A percentile compares a stretch with the other conserved stretches of the same genome.
Evolutionary conservation across 768 basidiomycete species (phyloP).

Genomic region (Hericium coralloides): DNA sequence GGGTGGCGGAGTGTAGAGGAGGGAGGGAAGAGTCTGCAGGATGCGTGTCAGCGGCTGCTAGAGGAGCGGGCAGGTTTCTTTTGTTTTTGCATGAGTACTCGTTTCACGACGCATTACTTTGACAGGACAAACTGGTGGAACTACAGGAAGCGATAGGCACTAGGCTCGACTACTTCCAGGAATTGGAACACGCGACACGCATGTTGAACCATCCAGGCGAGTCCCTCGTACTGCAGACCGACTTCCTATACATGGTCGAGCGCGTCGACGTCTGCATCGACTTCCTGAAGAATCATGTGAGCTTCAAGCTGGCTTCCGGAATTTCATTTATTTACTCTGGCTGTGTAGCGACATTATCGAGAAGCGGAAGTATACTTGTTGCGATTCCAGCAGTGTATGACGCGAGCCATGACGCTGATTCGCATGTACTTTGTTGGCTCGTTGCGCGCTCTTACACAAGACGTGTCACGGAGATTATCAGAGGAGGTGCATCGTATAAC

Average conservation of each 20-base stretch:
- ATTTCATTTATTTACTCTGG: background rate
- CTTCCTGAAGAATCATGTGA: constrained; percentile 78
- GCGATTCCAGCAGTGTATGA: constrained; percentile 97
- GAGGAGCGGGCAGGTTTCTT: constrained; percentile 69
- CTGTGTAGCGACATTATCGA: constrained; percentile 68
- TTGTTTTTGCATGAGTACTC: background rate
- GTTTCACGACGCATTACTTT: background rate
- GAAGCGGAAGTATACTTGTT: constrained; percentile 94
- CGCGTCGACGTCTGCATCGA: constrained; percentile 91
- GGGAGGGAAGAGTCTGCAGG: constrained; percentile 83
- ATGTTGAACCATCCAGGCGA: constrained; percentile 94
- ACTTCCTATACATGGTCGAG: constrained; percentile 95
- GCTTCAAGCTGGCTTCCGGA: constrained; percentile 19
- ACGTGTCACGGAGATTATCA: constrained; percentile 60
- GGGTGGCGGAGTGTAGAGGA: constrained; percentile 88
- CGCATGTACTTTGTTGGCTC: constrained; percentile 94
- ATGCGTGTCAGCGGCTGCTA: constrained; percentile 82
- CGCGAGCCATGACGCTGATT: constrained; percentile 94
- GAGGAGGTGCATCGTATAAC: constrained; percentile 48
- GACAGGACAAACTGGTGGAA: constrained; percentile 66
- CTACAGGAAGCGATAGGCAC: constrained; percentile 76
- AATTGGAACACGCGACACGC: constrained; percentile 85
- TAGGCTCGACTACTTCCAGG: constrained; percentile 87
- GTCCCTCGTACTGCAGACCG: constrained; percentile 79
- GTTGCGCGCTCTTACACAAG: constrained; percentile 66